Percentiles rank a stretch among this genome's conserved stretches.
Evolutionary conservation across 495 filamentous ascomycete species (phyloP).

Genomic region (Rhizodiscina lignyota): DNA sequence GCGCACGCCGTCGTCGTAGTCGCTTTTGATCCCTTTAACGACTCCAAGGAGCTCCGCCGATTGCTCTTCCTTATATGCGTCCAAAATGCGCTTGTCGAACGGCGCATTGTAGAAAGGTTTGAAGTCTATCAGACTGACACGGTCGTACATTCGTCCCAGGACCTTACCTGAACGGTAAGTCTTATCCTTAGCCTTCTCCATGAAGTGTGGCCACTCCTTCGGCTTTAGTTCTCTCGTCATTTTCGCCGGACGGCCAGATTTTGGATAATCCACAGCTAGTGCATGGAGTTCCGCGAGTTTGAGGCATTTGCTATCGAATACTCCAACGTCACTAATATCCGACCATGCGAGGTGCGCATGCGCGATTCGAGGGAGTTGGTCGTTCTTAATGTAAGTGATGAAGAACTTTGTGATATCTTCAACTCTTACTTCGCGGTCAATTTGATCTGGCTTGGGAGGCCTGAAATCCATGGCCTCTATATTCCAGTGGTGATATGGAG

Average conservation of each 20-base stretch:
- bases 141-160: slow-evolving; percentile 72
- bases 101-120: slow-evolving; percentile 45
- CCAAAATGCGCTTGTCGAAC: slow-evolving; percentile 67
- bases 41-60: slow-evolving; percentile 28
- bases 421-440: slow-evolving; percentile 42
- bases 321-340: slow-evolving; percentile 43
- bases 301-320: slow-evolving; percentile 54
- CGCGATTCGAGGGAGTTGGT: slow-evolving; percentile 63
- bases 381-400: slow-evolving; percentile 85
- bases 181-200: slow-evolving; percentile 49
- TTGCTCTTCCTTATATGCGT: slow-evolving; percentile 37
- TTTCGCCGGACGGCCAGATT: slow-evolving; percentile 61
- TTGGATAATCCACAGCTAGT: slow-evolving; percentile 81
- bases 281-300: slow-evolving; percentile 72
- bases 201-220: slow-evolving; percentile 68
- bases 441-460: slow-evolving; percentile 28
- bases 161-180: slow-evolving; percentile 54
- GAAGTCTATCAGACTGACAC: slow-evolving; percentile 50
- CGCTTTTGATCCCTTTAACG: slow-evolving; percentile 48
- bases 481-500: slow-evolving; percentile 44
- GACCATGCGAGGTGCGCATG: slow-evolving; percentile 67
- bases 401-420: slow-evolving; percentile 71
- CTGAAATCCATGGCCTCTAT: slow-evolving; percentile 58
- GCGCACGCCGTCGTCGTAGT: slow-evolving; percentile 63
- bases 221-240: slow-evolving; percentile 46